Conservation (phyloP, 2,329 filamentous ascomycete genomes). For the Pseudocercospora vitis region DNA sequence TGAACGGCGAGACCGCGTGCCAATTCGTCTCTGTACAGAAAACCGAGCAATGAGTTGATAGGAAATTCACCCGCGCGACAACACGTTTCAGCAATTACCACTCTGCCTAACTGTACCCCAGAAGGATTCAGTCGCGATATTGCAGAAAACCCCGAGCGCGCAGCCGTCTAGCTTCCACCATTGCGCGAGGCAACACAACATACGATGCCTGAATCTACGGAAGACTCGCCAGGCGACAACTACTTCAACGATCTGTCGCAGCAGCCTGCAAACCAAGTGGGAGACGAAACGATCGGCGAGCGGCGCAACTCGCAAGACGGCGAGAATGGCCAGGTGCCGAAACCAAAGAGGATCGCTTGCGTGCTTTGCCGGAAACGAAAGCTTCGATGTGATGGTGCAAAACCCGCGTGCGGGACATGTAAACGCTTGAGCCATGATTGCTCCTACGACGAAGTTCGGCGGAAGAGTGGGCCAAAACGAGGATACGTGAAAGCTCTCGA, state of each 20-base stretch:
- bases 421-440: constrained; percentile 82
- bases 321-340: constrained; percentile 38
- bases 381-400: constrained; percentile 80
- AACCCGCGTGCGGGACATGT: constrained; percentile 86
- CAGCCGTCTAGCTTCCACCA: not conserved
- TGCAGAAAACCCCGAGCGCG: not conserved
- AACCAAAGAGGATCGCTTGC: constrained; percentile 84
- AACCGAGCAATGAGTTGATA: constrained; percentile 1
- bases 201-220: constrained; percentile 27
- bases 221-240: constrained; percentile 37
- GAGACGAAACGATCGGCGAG: constrained; percentile 52
- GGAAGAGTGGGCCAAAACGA: constrained; percentile 91
- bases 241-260: constrained; percentile 60
- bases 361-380: constrained; percentile 92
- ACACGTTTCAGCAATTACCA: not conserved
- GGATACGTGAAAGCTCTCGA: constrained; percentile 94
- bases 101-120: not conserved
- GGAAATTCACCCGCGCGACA: not conserved
- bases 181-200: not conserved
- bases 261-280: constrained; percentile 41
- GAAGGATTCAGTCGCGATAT: not conserved
- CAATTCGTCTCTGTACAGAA: not conserved
- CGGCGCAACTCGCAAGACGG: constrained; percentile 63
- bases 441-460: constrained; percentile 86
- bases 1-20: not conserved